These are phyloP conservation scores for Clarireedia hainanense DNA, from an alignment of 2,329 filamentous ascomycete species.

Conservation along the genomic window DNA sequence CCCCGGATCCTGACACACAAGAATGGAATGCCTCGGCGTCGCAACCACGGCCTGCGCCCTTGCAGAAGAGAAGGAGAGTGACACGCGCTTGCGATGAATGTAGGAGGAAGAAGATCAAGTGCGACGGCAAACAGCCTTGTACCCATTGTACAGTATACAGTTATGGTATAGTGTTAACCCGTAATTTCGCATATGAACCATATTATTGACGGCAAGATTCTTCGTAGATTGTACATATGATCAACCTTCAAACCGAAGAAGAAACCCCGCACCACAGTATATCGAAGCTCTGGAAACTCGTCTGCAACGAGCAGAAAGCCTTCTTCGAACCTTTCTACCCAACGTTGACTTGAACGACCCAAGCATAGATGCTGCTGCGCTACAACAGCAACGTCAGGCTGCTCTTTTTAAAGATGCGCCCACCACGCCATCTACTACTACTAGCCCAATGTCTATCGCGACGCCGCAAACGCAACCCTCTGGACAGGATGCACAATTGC, in stretches of 20 bases:
- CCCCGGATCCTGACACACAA: conserved; percentile 5
- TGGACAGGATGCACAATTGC: conserved; percentile 64
- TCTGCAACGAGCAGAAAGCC: conserved; percentile 60
- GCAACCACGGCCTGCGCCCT: conserved; percentile 3
- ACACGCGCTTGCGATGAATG: conserved; percentile 79
- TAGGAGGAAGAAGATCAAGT: conserved; percentile 80
- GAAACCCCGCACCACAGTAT: conserved; percentile 66
- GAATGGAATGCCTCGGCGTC: conserved; percentile 1
- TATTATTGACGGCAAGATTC: conserved; percentile 7
- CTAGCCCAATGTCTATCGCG: neutral
- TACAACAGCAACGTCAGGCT: conserved; percentile 45
- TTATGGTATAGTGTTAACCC: conserved; percentile 62
- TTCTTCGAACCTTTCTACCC: conserved; percentile 55
- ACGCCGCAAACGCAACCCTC: conserved; percentile 8
- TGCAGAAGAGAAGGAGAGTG: conserved; percentile 61
- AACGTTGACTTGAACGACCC: conserved; percentile 72
- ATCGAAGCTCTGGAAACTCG: conserved; percentile 64
- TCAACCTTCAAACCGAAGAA: conserved; percentile 66
- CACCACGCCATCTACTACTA: conserved; percentile 12
- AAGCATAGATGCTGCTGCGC: conserved; percentile 67
- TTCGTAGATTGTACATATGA: conserved; percentile 64
- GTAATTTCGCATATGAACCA: neutral
- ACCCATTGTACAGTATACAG: conserved; percentile 98
- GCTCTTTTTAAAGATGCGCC: conserved; percentile 35
- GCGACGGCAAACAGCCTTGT: conserved; percentile 75